Conservation (phyloP, 1,284 basidiomycete genomes). For the Sphagnurus paluster region DNA sequence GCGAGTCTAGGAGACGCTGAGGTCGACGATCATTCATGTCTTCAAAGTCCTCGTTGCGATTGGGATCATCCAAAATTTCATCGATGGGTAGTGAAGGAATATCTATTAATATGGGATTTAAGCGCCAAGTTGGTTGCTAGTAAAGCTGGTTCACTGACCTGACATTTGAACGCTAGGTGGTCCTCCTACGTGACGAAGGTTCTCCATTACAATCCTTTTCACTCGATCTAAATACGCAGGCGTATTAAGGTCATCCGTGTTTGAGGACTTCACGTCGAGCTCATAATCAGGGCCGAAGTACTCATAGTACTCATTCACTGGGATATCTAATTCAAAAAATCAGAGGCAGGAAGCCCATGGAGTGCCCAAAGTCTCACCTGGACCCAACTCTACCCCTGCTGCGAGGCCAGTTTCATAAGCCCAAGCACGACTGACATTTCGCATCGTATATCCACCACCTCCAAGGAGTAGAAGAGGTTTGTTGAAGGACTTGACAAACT, state of each 20-base stretch:
- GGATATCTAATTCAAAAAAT: slow-evolving; percentile 69
- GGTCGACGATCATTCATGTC: slow-evolving; percentile 75
- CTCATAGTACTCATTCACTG: slow-evolving; percentile 98
- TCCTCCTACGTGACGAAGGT: slow-evolving; percentile 80
- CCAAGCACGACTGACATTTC: slow-evolving; percentile 97
- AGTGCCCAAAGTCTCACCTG: slow-evolving; percentile 52
- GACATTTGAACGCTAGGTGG: slow-evolving; percentile 91
- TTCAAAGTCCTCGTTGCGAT: slow-evolving; percentile 80
- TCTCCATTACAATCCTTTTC: slow-evolving; percentile 90
- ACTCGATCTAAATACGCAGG: slow-evolving; percentile 92
- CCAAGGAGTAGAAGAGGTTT: slow-evolving; percentile 92
- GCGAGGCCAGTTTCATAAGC: slow-evolving; percentile 98
- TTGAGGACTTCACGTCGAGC: slow-evolving; percentile 94
- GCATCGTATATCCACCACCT: slow-evolving; percentile 98
- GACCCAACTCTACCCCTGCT: slow-evolving; percentile 90
- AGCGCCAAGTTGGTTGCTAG: slow-evolving; percentile 6
- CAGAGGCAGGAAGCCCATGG: not conserved
- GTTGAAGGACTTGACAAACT: slow-evolving; percentile 96
- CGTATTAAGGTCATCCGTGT: slow-evolving; percentile 96
- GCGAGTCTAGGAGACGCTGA: slow-evolving; percentile 68
- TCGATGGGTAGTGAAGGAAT: slow-evolving; percentile 82
- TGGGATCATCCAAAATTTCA: slow-evolving; percentile 72
- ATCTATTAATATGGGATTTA: slow-evolving; percentile 42
- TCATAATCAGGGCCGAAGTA: slow-evolving; percentile 99
- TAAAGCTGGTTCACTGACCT: slow-evolving; percentile 45